Evolutionary conservation across 75 land plant genomes (phyloP).

Genomic region (Gnetum montanum): DNA sequence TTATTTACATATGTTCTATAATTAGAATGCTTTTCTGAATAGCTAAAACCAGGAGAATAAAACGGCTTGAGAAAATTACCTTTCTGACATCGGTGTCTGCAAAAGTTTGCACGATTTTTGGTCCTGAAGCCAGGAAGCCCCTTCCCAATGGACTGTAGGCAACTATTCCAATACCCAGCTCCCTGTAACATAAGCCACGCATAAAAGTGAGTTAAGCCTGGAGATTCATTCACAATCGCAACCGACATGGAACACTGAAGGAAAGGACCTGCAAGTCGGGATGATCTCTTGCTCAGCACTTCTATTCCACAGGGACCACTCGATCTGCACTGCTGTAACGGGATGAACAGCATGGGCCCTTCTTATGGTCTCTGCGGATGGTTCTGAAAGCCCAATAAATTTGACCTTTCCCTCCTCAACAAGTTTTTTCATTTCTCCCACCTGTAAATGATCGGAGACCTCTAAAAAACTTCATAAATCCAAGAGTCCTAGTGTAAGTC

Average conservation of each 20-base stretch:
- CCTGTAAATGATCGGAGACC: constrained; percentile 13
- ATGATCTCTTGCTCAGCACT: constrained; percentile 59
- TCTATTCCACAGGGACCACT: too few relatives aligned
- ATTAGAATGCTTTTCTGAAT: background rate
- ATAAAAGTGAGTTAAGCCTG: background rate
- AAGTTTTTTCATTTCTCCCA: constrained; percentile 68
- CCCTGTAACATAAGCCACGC: constrained; percentile 18
- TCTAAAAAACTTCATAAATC: background rate
- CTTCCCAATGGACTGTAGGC: constrained; percentile 56
- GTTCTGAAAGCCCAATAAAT: constrained; percentile 63
- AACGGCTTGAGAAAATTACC: constrained; percentile 6
- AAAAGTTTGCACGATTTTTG: constrained; percentile 10
- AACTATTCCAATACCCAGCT: constrained; percentile 62
- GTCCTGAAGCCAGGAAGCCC: constrained; percentile 38
- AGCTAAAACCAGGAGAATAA: background rate
- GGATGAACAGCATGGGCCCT: too few relatives aligned
- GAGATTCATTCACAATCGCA: background rate
- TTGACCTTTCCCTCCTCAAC: constrained; percentile 68
- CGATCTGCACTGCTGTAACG: too few relatives aligned
- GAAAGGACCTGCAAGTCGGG: constrained; percentile 47
- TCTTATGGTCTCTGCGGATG: constrained; percentile 69
- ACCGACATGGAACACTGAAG: background rate
- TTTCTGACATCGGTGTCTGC: constrained; percentile 29
- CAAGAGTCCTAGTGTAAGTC: background rate
- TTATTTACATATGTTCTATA: background rate